A percentile compares a stretch with the other conserved stretches of the same genome.
phyloP scores from a whole-genome alignment of 768 basidiomycete species.

The Boletus tomentosulus region DNA sequence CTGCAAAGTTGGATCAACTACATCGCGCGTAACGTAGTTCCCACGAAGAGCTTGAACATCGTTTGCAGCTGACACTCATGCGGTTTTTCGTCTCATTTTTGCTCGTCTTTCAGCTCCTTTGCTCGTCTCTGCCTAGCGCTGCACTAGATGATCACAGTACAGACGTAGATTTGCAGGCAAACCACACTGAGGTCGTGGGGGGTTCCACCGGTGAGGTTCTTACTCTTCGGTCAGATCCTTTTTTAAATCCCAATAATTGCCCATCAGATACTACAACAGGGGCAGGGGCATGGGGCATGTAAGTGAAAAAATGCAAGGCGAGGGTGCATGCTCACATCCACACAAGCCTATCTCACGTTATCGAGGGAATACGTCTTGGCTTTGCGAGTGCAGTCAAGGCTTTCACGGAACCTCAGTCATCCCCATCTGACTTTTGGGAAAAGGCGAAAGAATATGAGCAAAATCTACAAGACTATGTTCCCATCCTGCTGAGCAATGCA shows the following conservation, averaged over 20 bases:
- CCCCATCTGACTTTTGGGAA: constrained; percentile 13
- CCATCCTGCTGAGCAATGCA: constrained; percentile 3
- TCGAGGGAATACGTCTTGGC: background rate
- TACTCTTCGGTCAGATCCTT: no score
- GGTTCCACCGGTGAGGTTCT: background rate
- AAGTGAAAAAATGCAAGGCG: background rate
- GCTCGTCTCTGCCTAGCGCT: background rate
- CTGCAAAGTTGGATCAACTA: no score
- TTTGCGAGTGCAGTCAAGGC: background rate
- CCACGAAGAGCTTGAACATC: no score
- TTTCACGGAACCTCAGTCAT: background rate
- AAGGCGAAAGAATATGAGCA: background rate
- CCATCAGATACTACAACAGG: background rate
- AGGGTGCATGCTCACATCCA: background rate
- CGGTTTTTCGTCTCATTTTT: background rate
- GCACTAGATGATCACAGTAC: background rate
- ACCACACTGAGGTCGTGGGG: background rate
- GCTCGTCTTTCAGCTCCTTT: background rate
- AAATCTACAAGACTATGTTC: constrained; percentile 1
- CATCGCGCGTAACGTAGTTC: no score
- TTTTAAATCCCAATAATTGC: background rate
- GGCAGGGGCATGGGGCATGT: background rate
- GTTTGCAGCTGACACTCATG: background rate
- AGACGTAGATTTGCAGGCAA: background rate
- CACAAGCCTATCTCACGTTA: background rate